Conservation (phyloP, 2,329 filamentous ascomycete species). For the Alternaria sp. region DNA sequence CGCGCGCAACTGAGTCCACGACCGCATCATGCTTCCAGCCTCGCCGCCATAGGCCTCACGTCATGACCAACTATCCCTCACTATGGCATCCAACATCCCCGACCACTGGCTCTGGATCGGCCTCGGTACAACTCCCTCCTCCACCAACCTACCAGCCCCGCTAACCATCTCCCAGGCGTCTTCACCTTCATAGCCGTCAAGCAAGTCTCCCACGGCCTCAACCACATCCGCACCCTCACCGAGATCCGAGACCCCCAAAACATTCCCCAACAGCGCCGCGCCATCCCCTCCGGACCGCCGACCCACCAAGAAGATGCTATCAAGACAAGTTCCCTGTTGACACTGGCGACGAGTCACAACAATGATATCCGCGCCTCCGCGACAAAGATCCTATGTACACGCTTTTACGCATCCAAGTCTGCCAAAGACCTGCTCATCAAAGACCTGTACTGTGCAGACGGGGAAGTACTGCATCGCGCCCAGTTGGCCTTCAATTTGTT, state of each 20-base stretch:
- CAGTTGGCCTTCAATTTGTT: constrained; percentile 38
- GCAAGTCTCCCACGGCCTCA: constrained; percentile 65
- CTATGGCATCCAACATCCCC: constrained; percentile 47
- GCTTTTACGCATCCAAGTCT: constrained; percentile 33
- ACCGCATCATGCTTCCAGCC: constrained; percentile 1
- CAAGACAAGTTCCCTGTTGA: constrained; percentile 48
- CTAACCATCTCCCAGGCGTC: constrained; percentile 52
- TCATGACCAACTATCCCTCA: constrained; percentile 19
- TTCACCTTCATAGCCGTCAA: constrained; percentile 66
- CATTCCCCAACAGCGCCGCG: constrained; percentile 57
- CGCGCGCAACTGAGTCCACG: background rate
- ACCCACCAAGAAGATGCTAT: constrained; percentile 69
- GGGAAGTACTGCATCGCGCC: constrained; percentile 26
- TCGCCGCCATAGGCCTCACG: constrained; percentile 2
- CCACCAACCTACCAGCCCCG: constrained; percentile 52
- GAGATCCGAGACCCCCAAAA: constrained; percentile 66
- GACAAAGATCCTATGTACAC: constrained; percentile 47
- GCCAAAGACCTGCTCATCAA: constrained; percentile 29
- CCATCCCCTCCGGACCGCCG: constrained; percentile 58
- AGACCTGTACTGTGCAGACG: constrained; percentile 34
- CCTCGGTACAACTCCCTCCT: constrained; percentile 43
- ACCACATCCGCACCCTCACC: constrained; percentile 67
- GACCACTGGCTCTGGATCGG: constrained; percentile 58
- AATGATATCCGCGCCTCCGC: constrained; percentile 51
- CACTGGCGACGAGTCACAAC: constrained; percentile 52